phyloP scores from a whole-genome alignment of 495 filamentous ascomycete genomes.

The Xylaria sp. region DNA sequence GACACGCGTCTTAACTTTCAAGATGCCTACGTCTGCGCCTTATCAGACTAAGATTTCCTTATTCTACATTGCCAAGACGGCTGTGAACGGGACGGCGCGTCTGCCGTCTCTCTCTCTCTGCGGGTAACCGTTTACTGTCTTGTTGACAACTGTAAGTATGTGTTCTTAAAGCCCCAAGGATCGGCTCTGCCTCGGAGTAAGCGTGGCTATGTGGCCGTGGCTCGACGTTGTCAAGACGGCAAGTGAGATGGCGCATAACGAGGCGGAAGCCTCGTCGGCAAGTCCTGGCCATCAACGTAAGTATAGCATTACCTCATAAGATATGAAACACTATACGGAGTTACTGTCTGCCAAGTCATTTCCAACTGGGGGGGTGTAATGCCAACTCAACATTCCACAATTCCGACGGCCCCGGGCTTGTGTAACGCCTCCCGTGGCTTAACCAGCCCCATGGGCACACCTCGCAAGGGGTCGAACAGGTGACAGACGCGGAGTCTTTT shows the following conservation, averaged over 20 bases:
- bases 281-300: background rate
- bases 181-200: background rate
- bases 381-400: background rate
- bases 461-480: background rate
- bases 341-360: background rate
- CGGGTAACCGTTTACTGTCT: background rate
- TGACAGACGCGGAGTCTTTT: background rate
- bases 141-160: background rate
- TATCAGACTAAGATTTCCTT: background rate
- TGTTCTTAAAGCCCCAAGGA: background rate
- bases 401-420: background rate
- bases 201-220: background rate
- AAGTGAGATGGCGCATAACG: background rate
- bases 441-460: slow-evolving; percentile 2
- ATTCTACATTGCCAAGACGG: background rate
- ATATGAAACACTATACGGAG: background rate
- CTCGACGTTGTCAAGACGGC: background rate
- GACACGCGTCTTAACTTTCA: background rate
- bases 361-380: background rate
- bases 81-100: slow-evolving; percentile 11
- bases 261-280: background rate
- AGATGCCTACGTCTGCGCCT: background rate
- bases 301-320: background rate
- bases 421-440: background rate
- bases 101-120: slow-evolving; percentile 6